phyloP scores from a whole-genome alignment of 1,139 yeast genomes.

The Saccharomyces hybrid region DNA sequence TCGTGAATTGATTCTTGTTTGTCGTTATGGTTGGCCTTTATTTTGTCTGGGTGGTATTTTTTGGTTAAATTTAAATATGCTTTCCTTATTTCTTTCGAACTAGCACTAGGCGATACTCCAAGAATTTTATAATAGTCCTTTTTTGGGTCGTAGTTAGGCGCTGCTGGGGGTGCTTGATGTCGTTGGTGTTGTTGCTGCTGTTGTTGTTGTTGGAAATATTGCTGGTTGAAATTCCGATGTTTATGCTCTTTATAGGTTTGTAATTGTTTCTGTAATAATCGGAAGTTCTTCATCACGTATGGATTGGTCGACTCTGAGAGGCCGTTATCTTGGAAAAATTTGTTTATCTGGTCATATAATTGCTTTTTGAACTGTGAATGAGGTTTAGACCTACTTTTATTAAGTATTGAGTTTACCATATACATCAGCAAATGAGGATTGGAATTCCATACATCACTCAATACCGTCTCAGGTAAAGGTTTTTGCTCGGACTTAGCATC shows the following conservation, averaged over 20 bases:
- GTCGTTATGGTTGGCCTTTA: constrained; percentile 57
- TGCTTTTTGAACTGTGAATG: constrained; percentile 6
- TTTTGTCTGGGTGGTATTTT: constrained; percentile 85
- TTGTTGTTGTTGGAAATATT: constrained; percentile 39
- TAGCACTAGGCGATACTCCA: constrained; percentile 62
- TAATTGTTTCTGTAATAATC: constrained; percentile 11
- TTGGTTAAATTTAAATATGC: constrained; percentile 76
- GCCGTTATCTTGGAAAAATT: constrained; percentile 20
- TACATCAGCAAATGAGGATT: constrained; percentile 26
- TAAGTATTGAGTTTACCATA: constrained; percentile 14
- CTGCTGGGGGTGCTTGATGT: constrained; percentile 39
- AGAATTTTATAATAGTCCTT: constrained; percentile 77
- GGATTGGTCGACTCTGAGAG: constrained; percentile 15
- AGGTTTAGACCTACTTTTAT: constrained; percentile 8
- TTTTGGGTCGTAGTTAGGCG: constrained; percentile 34
- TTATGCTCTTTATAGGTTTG: constrained; percentile 31
- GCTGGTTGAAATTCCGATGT: constrained; percentile 31
- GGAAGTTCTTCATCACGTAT: constrained; percentile 11
- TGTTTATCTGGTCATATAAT: constrained; percentile 16
- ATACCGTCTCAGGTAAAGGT: constrained; percentile 15
- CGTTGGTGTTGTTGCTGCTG: constrained; percentile 48
- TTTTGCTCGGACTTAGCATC: constrained; percentile 7
- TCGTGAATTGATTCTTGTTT: constrained; percentile 69
- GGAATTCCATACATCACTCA: constrained; percentile 22
- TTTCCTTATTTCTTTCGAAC: constrained; percentile 64